These are phyloP conservation scores for Mycena galericulata DNA, from an alignment of 768 basidiomycete genomes.

Conservation along the genomic window DNA sequence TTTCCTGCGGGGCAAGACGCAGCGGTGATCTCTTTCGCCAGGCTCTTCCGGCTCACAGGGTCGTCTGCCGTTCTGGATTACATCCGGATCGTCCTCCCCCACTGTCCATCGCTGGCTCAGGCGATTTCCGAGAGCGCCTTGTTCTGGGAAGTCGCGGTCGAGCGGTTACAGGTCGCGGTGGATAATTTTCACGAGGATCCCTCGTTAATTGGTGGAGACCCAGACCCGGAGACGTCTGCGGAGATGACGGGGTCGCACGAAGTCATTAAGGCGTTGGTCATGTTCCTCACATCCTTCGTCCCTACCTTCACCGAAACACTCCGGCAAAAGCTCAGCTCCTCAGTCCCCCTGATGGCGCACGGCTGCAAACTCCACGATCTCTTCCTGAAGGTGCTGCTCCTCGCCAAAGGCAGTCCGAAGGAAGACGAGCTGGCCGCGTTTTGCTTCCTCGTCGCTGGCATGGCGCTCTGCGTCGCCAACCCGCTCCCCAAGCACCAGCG, in stretches of 20 bases:
- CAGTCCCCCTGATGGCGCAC: neutral
- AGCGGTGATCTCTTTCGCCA: conserved; percentile 4
- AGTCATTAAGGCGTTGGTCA: neutral
- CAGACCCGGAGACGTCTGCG: neutral
- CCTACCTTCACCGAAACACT: conserved; percentile 14
- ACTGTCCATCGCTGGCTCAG: conserved; percentile 10
- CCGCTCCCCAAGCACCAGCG: neutral
- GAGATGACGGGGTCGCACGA: neutral
- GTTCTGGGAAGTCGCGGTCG: conserved; percentile 8
- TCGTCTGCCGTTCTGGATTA: conserved; percentile 6
- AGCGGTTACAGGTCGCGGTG: neutral
- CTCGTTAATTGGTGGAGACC: neutral
- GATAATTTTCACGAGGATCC: neutral
- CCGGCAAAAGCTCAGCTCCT: neutral
- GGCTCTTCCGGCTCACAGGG: neutral
- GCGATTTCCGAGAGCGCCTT: neutral
- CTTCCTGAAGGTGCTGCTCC: neutral
- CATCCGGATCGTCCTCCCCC: conserved; percentile 1
- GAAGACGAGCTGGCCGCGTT: neutral
- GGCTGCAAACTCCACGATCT: conserved; percentile 4
- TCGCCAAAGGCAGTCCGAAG: neutral
- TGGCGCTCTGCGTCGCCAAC: neutral
- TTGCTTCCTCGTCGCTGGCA: neutral
- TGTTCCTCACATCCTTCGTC: neutral
- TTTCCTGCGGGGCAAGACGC: conserved; percentile 18